Base-by-base conservation (phyloP, 2,329 filamentous ascomycete genomes). In the Botrytis medusae region DNA sequence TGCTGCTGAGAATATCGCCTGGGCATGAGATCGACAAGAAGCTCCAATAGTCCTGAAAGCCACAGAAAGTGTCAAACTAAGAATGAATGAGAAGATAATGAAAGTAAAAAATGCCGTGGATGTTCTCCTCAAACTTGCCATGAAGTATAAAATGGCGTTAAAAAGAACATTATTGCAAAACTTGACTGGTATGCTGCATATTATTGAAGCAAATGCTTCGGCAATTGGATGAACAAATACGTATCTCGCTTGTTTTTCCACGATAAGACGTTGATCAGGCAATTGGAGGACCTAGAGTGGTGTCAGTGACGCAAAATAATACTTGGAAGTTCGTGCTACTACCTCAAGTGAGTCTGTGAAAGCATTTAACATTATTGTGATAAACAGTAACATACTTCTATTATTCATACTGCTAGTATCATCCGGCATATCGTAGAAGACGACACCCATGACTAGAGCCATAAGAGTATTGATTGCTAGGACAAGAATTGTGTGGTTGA, bases 141-240 rank as follows among this genome's bases (percentile, higher is more conserved):
- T 91, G 82, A 97, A 97, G 84, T 97, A 97, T 2, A 97, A 83
- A 1, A 89, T 87, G 62, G 94, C 68, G 80, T 97, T 97, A 86
- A 97, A 97, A 12, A 88, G 83, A 76, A 97, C 87, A 6, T 75
- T 73, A 25, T 75, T 78, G 29, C 72, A 46, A 18, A 97, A 83
- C 82, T 95, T 97, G 82, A 94, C 94, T 0, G 95, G 95, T 83
- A 97, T 83, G 78, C 97, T 94, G 75, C 89, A 92, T 44, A 97
- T 83, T 91, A 97, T 96, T 16, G 93, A 96, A 0, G 94, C 90
- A 67, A 95, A 87, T n/a, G 94, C 93, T 86, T 98, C 94, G 16
- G 94, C 92, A 20, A 92, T 95, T 0, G 95, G 94, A 79, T 97
- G 95, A 78, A 97, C 97, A 22, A 98, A 86, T 32, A 94, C 94